phyloP scores from a whole-genome alignment of 176 grass and related monocot species.

The Luzula sylvatica region DNA sequence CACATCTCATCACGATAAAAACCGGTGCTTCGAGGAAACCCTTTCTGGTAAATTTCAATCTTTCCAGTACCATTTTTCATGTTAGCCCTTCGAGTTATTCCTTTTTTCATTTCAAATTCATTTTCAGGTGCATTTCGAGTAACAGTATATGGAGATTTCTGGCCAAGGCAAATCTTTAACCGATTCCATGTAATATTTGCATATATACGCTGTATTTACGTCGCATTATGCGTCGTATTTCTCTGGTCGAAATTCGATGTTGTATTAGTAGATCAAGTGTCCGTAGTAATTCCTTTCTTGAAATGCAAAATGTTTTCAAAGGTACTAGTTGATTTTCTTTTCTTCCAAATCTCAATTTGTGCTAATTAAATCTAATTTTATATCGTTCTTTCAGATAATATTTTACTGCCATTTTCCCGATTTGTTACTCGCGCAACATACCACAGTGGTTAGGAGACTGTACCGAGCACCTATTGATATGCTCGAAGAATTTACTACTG shows the following conservation, averaged over 20 bases:
- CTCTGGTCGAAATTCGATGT: slow-evolving; percentile 69
- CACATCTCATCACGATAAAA: slow-evolving; percentile 93
- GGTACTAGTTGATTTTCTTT: slow-evolving; percentile 53
- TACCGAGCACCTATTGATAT: slow-evolving; percentile 89
- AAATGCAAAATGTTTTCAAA: slow-evolving; percentile 52
- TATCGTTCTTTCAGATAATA: slow-evolving; percentile 41
- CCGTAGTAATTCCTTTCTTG: slow-evolving; percentile 81
- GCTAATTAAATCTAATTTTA: slow-evolving; percentile 1
- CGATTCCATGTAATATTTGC: slow-evolving; percentile 77
- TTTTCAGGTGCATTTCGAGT: slow-evolving; percentile 58
- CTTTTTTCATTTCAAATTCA: slow-evolving; percentile 11
- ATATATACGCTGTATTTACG: slow-evolving; percentile 91
- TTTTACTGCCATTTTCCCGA: slow-evolving; percentile 98
- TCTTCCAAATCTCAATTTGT: no score
- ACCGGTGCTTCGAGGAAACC: slow-evolving; percentile 84
- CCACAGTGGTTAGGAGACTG: slow-evolving; percentile 60
- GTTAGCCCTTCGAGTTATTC: neutral
- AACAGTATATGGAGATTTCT: slow-evolving; percentile 83
- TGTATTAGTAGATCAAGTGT: slow-evolving; percentile 78
- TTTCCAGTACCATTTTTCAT: neutral
- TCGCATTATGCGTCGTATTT: slow-evolving; percentile 69
- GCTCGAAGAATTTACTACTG: slow-evolving; percentile 84
- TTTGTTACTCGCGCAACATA: slow-evolving; percentile 82
- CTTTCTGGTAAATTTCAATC: slow-evolving; percentile 44
- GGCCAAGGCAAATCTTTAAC: slow-evolving; percentile 82